Evolutionary conservation across 1,139 yeast genomes (phyloP).

Genomic region (Candida gigantensis): DNA sequence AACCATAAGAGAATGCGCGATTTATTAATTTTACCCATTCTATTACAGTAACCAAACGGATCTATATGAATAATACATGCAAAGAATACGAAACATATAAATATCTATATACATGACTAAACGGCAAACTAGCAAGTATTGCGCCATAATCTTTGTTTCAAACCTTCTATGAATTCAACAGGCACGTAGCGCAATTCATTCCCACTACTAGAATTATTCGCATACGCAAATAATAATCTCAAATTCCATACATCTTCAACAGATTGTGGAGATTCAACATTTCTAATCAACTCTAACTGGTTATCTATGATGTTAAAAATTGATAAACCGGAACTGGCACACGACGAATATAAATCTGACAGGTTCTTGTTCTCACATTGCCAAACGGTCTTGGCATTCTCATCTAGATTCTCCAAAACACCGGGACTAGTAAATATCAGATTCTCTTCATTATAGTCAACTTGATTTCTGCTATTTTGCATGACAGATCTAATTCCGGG

Average conservation of each 20-base stretch:
- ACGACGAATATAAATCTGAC: constrained; percentile 14
- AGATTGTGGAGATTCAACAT: constrained; percentile 45
- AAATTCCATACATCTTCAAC: constrained; percentile 69
- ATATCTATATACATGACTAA: neutral
- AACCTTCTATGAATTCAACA: constrained; percentile 50
- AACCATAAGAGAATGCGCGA: too few relatives aligned
- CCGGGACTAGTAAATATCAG: constrained; percentile 21
- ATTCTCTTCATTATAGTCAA: constrained; percentile 31
- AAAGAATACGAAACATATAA: too few relatives aligned
- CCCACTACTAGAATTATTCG: constrained; percentile 40
- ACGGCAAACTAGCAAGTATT: neutral
- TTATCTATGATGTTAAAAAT: constrained; percentile 56
- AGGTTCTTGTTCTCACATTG: constrained; percentile 28
- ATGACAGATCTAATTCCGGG: constrained; percentile 39
- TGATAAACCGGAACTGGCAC: constrained; percentile 26
- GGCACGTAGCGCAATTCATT: constrained; percentile 43
- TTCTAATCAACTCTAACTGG: constrained; percentile 50
- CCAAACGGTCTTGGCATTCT: constrained; percentile 38
- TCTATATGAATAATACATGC: too few relatives aligned
- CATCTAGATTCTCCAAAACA: constrained; percentile 27
- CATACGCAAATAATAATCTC: constrained; percentile 61
- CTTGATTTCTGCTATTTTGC: constrained; percentile 34
- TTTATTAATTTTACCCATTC: too few relatives aligned
- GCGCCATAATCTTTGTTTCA: constrained; percentile 49
- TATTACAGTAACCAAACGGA: too few relatives aligned